Percentiles rank a stretch among this genome's conserved stretches.
phyloP scores from a whole-genome alignment of 495 filamentous ascomycete species.

The Jackrogersella minutella region DNA sequence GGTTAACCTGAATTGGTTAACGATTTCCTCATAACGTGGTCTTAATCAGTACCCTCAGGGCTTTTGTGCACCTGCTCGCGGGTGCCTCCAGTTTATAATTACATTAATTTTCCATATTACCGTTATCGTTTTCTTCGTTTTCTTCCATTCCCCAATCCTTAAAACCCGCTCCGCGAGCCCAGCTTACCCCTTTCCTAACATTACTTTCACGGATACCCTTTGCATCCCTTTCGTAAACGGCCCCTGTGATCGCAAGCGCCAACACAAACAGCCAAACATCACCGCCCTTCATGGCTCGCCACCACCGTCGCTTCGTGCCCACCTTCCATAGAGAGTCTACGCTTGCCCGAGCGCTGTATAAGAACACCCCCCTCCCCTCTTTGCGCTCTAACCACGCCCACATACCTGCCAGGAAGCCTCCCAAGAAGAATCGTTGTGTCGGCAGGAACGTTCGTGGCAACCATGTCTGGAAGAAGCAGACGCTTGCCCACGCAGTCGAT shows the following conservation, averaged over 20 bases:
- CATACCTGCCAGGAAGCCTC: constrained; percentile 82
- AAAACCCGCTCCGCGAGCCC: constrained; percentile 69
- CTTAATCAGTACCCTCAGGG: no score
- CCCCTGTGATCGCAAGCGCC: constrained; percentile 78
- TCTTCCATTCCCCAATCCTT: constrained; percentile 57
- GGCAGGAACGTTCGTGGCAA: constrained; percentile 79
- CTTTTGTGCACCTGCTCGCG: no score
- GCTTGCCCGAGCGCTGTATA: constrained; percentile 76
- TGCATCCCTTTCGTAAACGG: constrained; percentile 77
- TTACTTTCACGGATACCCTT: constrained; percentile 70
- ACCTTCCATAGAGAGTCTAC: constrained; percentile 90
- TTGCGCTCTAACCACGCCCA: constrained; percentile 78
- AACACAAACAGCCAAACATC: constrained; percentile 84
- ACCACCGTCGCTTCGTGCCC: constrained; percentile 82
- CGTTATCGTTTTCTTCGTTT: constrained; percentile 31
- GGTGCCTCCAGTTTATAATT: no score
- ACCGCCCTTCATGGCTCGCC: constrained; percentile 79
- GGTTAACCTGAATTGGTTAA: no score
- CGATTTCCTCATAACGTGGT: no score
- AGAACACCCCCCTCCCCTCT: constrained; percentile 67
- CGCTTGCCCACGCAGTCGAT: constrained; percentile 82
- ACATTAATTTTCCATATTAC: no score
- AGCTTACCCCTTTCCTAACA: constrained; percentile 76
- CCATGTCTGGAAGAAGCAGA: constrained; percentile 84
- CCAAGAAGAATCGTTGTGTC: constrained; percentile 84